Base-by-base conservation (phyloP, 179 eudicot genomes). In the Beta corolliflora region DNA sequence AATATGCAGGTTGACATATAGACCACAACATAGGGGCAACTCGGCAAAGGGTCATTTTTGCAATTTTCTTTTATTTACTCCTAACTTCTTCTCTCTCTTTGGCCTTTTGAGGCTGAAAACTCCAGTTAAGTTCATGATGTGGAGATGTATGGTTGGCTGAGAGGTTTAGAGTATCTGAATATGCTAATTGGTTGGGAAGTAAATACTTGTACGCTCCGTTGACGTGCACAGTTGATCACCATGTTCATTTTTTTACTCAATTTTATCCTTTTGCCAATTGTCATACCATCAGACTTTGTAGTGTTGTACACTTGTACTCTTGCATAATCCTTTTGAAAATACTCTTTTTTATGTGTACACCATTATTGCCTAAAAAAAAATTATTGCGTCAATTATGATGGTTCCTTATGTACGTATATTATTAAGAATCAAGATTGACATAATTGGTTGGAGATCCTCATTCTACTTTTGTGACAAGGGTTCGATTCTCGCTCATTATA, bases 141-240 rank as follows among this genome's bases (percentile, higher is more conserved):
- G 87, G 84, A 52, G 64, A 0, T 41, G 52, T 8, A 0, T 5
- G 61, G 54, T 84, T 78, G 82, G 87, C 0, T 25, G 54, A 69
- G 74, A 68, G 55, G 71, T 55, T 74, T 65, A 31, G 66, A 50
- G 75, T 83, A 75, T 83, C 66, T 71, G 84, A 36, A 77, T 19
- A 15, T 50, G 72, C 14, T 85, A 44, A 85, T 78, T 81, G 84
- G 82, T 45, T 70, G 15, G 52, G 68, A 81, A 84, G 79, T 84
- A 71, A 61, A 74, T 58, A 66, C 85, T 75, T 78, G 13, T 45
- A 84, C 48, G 84, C 18, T 76, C 76, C 53, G 23, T 77, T 81
- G 73, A 81, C 87, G 84, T 81, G 82, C 69, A 48, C 64, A 23
- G 4, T 63, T 55, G 82, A 81, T 74, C 71, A 75, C 82, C 77